Evolutionary conservation across 163 green algal genomes (phyloP).

Genomic region (Chlorella variabilis): DNA sequence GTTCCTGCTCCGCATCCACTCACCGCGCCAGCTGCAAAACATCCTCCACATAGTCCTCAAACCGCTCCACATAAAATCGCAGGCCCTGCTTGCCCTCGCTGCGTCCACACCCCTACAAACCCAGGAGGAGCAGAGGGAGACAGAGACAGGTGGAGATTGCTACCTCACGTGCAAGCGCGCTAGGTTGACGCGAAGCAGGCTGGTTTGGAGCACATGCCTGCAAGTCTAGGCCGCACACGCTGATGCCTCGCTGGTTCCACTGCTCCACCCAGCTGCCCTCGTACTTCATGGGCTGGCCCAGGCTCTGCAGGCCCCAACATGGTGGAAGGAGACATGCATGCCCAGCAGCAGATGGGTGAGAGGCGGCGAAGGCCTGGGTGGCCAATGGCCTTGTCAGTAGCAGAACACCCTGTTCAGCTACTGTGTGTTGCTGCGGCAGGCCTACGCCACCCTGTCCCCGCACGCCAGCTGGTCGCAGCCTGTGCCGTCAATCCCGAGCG

Average conservation of each 20-base stretch:
- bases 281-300: conserved; percentile 64
- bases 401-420: too few species aligned
- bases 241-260: conserved; percentile 75
- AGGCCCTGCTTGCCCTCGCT: conserved; percentile 52
- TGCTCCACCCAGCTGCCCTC: conserved; percentile 68
- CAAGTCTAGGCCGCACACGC: conserved; percentile 72
- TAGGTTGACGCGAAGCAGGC: not conserved
- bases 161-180: not conserved
- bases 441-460: too few species aligned
- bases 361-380: not conserved
- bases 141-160: not conserved
- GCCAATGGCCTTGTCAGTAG: too few species aligned
- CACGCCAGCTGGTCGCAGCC: too few species aligned
- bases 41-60: conserved; percentile 71
- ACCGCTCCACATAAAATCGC: conserved; percentile 65
- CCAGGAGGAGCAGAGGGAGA: too few species aligned
- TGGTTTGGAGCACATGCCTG: too few species aligned
- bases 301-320: not conserved
- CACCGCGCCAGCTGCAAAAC: conserved; percentile 60
- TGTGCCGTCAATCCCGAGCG: too few species aligned
- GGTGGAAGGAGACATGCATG: not conserved
- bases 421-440: too few species aligned
- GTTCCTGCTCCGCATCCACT: too few species aligned
- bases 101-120: conserved; percentile 9
- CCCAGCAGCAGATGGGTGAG: not conserved